Evolutionary conservation across 805 yeast genomes (phyloP).

Genomic region (Yarrowia hollandica): DNA sequence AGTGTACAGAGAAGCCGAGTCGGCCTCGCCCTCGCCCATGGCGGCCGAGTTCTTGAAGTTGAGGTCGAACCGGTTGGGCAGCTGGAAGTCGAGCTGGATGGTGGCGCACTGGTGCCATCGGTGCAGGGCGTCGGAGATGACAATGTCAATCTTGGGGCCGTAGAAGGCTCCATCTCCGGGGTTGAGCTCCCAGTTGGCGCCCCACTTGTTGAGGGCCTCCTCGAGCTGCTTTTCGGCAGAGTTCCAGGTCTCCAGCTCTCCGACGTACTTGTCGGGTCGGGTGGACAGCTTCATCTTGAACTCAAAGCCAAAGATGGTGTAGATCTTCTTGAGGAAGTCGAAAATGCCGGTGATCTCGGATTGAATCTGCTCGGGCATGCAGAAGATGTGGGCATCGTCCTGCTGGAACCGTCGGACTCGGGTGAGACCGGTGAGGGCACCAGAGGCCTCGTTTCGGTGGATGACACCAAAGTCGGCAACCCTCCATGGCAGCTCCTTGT

Average conservation of each 20-base stretch:
- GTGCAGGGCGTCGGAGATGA: conserved; percentile 88
- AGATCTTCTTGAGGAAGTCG: conserved; percentile 79
- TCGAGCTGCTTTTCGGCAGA: conserved; percentile 83
- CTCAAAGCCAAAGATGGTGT: conserved; percentile 91
- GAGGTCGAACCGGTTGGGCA: conserved; percentile 89
- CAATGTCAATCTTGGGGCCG: conserved; percentile 97
- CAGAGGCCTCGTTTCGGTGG: conserved; percentile 94
- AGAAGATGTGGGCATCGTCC: conserved; percentile 98
- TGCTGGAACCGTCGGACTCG: conserved; percentile 99
- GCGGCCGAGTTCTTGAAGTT: conserved; percentile 61
- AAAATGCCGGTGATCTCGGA: conserved; percentile 78
- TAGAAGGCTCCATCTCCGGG: conserved; percentile 97
- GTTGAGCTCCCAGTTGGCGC: conserved; percentile 90
- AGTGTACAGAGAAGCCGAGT: conserved; percentile 48
- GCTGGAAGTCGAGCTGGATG: conserved; percentile 97
- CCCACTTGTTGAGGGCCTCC: conserved; percentile 78
- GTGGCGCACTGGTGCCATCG: conserved; percentile 99
- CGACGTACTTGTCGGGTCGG: conserved; percentile 94
- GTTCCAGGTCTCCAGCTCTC: conserved; percentile 93
- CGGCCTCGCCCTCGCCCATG: conserved; percentile 30
- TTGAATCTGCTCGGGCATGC: conserved; percentile 88
- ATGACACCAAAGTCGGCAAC: conserved; percentile 97
- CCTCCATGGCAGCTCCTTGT: conserved; percentile 97
- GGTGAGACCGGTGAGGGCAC: conserved; percentile 92
- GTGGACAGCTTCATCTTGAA: conserved; percentile 97